Base-by-base conservation (phyloP, 768 basidiomycete species). In the Rhizopogon rudus region DNA sequence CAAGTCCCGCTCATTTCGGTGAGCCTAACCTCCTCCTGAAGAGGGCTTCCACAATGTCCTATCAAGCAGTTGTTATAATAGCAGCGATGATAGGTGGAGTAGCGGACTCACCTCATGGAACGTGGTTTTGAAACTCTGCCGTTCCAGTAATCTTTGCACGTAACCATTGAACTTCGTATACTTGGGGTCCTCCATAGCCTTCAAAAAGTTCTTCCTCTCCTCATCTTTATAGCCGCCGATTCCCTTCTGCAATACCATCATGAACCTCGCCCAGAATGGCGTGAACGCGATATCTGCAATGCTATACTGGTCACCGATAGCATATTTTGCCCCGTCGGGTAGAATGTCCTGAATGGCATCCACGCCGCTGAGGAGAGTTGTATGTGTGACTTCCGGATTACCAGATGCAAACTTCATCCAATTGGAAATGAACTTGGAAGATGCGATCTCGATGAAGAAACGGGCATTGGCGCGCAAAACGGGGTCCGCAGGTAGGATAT, bases 251-350 rank as follows among this genome's bases (percentile, higher is more conserved):
- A 82, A 59, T 31, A 65, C 48, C 1, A 81, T 55, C 28, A 77
- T 74, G 41, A 78, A 57, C 10, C 87, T 74, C n/a, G 76, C 83
- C 13, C 86, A 60, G 75, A 86, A 84, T 1, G 87, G 83, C 4
- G 77, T 70, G 25, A 86, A 63, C 0, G 82, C 79, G 6, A 81
- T 78, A 60, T 88, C 87, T 12, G 86, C 87, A 51, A 81, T 78
- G n/a, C 77, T 82, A 51, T 57, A 67, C 16, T 67, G 58, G 5
- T 59, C 57, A 25, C 61, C 63, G 8, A 65, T 4, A n/a, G 63
- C 82, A 44, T 72, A 83, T 0, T 55, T 61, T 37, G 78, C 79
- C 1, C 52, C 20, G 5, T 45, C 40, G 0, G 81, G 79, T 33
- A 88, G 72, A 25, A 81, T 69, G 4, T 57, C 60, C 64, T 87